Evolutionary conservation across 805 yeast species (phyloP).

Genomic region (Candida tammaniensis): DNA sequence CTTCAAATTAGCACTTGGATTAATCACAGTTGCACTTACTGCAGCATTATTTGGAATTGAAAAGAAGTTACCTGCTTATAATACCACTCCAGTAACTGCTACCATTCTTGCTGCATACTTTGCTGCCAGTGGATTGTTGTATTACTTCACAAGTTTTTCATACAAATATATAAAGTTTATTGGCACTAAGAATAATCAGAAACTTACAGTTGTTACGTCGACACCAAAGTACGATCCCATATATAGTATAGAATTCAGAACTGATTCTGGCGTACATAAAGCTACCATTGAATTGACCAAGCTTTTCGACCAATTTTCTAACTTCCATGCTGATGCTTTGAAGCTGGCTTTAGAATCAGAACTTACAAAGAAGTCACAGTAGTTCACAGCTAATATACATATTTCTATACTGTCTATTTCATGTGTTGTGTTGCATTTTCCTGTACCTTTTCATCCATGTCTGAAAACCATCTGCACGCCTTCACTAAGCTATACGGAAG

Average conservation of each 20-base stretch:
- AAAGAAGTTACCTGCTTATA: slow-evolving; percentile 45
- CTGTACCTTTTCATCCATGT: slow-evolving; percentile 35
- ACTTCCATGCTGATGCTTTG: slow-evolving; percentile 24
- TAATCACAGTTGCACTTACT: slow-evolving; percentile 43
- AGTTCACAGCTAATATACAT: too few species aligned
- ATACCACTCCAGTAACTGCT: slow-evolving; percentile 33
- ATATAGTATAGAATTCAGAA: slow-evolving; percentile 36
- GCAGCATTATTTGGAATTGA: slow-evolving; percentile 48
- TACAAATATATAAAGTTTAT: slow-evolving; percentile 47
- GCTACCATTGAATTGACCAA: slow-evolving; percentile 31
- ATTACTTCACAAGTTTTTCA: slow-evolving; percentile 26
- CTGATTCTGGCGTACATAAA: slow-evolving; percentile 18
- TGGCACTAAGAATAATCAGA: slow-evolving; percentile 36
- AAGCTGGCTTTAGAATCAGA: slow-evolving; percentile 23
- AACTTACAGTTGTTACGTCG: slow-evolving; percentile 38
- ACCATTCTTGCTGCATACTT: slow-evolving; percentile 38
- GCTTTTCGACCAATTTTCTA: slow-evolving; percentile 49
- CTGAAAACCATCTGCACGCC: slow-evolving; percentile 31
- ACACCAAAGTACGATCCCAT: slow-evolving; percentile 46
- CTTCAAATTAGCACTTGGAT: slow-evolving; percentile 48
- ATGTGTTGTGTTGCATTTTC: not conserved
- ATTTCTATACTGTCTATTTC: not conserved
- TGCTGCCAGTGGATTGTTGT: slow-evolving; percentile 30
- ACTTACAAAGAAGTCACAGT: slow-evolving; percentile 13
- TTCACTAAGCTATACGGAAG: slow-evolving; percentile 41